Evolutionary conservation across 192 early-diverging fungal genomes (phyloP).

Genomic region (Linnemannia hyalina): DNA sequence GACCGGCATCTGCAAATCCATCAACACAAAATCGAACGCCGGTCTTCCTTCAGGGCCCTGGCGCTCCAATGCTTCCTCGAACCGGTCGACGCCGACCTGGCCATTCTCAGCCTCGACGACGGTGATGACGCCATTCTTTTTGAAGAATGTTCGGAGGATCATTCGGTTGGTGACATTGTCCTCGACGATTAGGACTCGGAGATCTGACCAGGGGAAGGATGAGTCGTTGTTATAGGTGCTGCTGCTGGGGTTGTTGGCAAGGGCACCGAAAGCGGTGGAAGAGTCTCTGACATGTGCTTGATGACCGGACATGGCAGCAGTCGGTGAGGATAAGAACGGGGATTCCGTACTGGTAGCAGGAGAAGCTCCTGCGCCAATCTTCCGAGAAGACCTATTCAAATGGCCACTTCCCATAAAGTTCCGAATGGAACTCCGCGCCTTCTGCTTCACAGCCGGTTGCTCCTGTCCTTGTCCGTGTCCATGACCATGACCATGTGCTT

Average conservation of each 20-base stretch:
- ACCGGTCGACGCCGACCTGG: slow-evolving; percentile 49
- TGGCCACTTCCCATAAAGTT: slow-evolving; percentile 8
- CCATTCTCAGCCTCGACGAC: slow-evolving; percentile 59
- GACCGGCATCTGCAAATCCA: slow-evolving; percentile 62
- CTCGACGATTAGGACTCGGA: slow-evolving; percentile 56
- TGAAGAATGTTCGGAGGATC: slow-evolving; percentile 54
- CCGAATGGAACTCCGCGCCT: slow-evolving; percentile 12
- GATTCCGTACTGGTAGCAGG: too few relatives aligned
- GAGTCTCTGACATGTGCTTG: too few relatives aligned
- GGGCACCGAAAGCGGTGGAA: not conserved
- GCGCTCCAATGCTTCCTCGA: slow-evolving; percentile 30
- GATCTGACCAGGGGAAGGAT: slow-evolving; percentile 7
- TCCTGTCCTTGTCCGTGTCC: not conserved
- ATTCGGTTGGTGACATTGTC: slow-evolving; percentile 57
- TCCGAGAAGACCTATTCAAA: not conserved
- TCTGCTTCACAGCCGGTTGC: not conserved
- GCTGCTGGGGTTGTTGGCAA: not conserved
- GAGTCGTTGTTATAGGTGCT: not conserved
- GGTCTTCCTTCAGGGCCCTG: not conserved
- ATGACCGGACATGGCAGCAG: too few relatives aligned
- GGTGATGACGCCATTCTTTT: slow-evolving; percentile 37
- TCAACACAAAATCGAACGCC: slow-evolving; percentile 55
- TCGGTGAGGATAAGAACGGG: too few relatives aligned
- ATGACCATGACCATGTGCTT: not conserved
- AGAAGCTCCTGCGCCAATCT: not conserved